Conservation (phyloP, 1,284 basidiomycete species). For the Tilletia walkeri region DNA sequence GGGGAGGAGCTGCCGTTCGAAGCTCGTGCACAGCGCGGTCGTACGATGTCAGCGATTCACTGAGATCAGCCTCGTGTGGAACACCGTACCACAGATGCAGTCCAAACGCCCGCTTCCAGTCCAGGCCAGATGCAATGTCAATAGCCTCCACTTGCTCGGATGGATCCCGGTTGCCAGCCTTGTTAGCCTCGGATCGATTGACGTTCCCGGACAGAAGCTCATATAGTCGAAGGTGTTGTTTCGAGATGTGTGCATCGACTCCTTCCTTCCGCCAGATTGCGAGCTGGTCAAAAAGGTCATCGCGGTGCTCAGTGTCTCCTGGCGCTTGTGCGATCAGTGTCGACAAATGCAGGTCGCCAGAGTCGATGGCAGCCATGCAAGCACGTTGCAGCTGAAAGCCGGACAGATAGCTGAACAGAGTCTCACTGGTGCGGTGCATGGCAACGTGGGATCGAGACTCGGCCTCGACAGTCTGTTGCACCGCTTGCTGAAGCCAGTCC, state of each 20-base stretch:
- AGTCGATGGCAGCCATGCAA: constrained; percentile 71
- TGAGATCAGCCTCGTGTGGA: constrained; percentile 70
- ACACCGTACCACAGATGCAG: constrained; percentile 86
- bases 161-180: constrained; percentile 59
- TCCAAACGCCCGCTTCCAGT: constrained; percentile 94
- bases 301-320: constrained; percentile 73
- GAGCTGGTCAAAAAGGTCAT: constrained; percentile 75
- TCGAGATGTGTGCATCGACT: constrained; percentile 70
- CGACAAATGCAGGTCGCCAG: constrained; percentile 79
- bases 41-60: constrained; percentile 71
- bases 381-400: constrained; percentile 86
- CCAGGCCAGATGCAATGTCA: constrained; percentile 73
- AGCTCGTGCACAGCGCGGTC: constrained; percentile 55
- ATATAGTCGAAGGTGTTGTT: constrained; percentile 75
- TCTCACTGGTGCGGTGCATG: constrained; percentile 37
- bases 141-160: constrained; percentile 67
- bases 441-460: constrained; percentile 51
- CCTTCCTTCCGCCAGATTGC: constrained; percentile 78
- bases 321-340: constrained; percentile 83
- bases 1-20: constrained; percentile 48
- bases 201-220: constrained; percentile 79
- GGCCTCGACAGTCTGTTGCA: constrained; percentile 71
- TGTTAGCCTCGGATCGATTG: constrained; percentile 62
- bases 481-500: constrained; percentile 77
- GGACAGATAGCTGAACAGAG: constrained; percentile 73